Base-by-base conservation (phyloP, 345 rosid genomes). In the Hypericum androsaemum region DNA sequence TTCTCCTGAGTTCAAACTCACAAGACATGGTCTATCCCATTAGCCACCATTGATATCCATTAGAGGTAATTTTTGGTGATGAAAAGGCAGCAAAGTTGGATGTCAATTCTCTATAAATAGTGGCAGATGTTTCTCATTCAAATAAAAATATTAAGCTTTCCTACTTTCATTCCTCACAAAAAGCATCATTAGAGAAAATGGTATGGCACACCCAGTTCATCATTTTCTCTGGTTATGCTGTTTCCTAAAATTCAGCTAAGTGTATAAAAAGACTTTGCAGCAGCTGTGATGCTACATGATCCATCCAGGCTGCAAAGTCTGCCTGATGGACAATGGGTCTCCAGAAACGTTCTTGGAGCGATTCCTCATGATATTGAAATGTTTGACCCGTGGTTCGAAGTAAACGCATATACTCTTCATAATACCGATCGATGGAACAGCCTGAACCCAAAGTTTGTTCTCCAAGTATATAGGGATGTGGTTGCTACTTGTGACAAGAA, bases 341-440 rank as follows among this genome's bases (percentile, higher is more conserved):
- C 75, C 3, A 79, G 96, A 64, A 90, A 87, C 53, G 89, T 84
- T 62, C 87, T 87, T 62, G 98, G 96, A 53, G 96, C 88, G 35
- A 89, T 90, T 63, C 98, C 96, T 42, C 98, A 90, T 63, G 98
- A 90, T 63, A 72, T 90, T 39, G 96, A 96, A 54, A 58, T 76
- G 7, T 32, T 65, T 49, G 96, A 90, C 54, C 96, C 98, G 0
- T 90, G 98, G 98, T 84, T 80, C 71, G 86, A 84, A 70, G 84
- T 87, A 2, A 90, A 90, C 52, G 86, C 84, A 2, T 90, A 90
- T 63, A 73, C 48, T 47, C 70, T 90, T 47, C 79, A 82, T 39
- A 63, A 84, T 61, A 88, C 94, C 0, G 86, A 77, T 58, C 56
- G 81, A 36, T 90, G 98, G 98, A 90, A 90, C 68, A 96, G 87